These are phyloP conservation scores for Meredithiella fracta DNA, from an alignment of 2,329 filamentous ascomycete genomes.

Conservation along the genomic window DNA sequence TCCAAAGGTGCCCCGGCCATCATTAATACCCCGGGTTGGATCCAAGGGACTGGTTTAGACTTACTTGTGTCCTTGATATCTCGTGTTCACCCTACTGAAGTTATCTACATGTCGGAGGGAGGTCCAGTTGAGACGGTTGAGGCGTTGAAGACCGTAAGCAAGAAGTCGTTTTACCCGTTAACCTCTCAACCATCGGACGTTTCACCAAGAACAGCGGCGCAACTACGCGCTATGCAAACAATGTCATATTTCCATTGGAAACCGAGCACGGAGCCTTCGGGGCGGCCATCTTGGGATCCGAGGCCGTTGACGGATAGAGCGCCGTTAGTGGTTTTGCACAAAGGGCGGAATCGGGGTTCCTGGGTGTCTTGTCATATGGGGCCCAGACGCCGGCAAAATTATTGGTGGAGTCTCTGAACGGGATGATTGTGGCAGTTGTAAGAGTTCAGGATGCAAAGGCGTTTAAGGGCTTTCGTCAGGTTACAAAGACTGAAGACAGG, in stretches of 20 bases:
- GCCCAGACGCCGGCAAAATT: constrained; percentile 42
- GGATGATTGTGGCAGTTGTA: constrained; percentile 51
- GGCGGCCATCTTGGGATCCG: constrained; percentile 30
- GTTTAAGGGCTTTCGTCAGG: constrained; percentile 22
- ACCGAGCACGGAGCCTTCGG: neutral
- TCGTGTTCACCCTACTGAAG: constrained; percentile 38
- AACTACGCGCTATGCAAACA: constrained; percentile 58
- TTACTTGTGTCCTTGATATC: constrained; percentile 42
- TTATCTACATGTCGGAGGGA: constrained; percentile 53
- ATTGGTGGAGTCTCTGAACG: constrained; percentile 50
- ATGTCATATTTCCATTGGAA: constrained; percentile 58
- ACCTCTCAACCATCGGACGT: constrained; percentile 43
- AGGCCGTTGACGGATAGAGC: constrained; percentile 37
- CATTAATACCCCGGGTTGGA: constrained; percentile 61
- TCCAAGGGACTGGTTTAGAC: constrained; percentile 52
- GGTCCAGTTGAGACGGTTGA: constrained; percentile 42
- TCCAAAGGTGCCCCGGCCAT: constrained; percentile 45
- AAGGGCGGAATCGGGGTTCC: constrained; percentile 31
- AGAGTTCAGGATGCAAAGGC: constrained; percentile 38
- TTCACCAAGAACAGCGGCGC: constrained; percentile 42
- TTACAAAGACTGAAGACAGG: neutral
- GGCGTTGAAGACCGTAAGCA: constrained; percentile 30
- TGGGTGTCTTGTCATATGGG: constrained; percentile 52
- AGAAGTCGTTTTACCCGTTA: constrained; percentile 31
- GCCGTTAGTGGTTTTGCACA: constrained; percentile 49